Evolutionary conservation across 2,329 filamentous ascomycete genomes (phyloP), one percentile per base, ranked within the genome.

Genomic region (Myotisia sp.): DNA sequence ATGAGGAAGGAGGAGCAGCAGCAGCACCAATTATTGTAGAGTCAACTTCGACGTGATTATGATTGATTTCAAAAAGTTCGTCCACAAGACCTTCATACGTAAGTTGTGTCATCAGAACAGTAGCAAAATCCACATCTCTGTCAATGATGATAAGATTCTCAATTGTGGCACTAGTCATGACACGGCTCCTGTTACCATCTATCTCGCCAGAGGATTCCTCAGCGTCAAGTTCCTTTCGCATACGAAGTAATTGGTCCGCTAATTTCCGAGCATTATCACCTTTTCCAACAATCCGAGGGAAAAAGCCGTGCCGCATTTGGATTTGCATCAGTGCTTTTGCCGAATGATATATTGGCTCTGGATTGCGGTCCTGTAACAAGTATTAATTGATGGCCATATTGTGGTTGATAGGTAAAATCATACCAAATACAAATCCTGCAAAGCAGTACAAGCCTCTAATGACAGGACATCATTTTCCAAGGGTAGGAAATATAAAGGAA

Each of bases 21-120:
- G 76, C 67, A n/a, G 71, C 70, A 7, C 87, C 87, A 6, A 94
- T 75, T 39, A 95, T 74, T 1, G 85, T 85, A 2, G 84, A 83
- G 52, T 95, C 87, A 14, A 95, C 76, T 52, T 95, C 90, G 23
- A 83, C 78, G 53, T 92, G 85, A 50, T 92, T 95, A 51, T 94
- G 80, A 44, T 82, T 74, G 41, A 98, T 92, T 20, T 80, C 78
- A 51, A 92, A 92, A 10, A 90, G 70, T 54, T 98, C 90, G 50
- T 98, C 92, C 35, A 98, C 79, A 17, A 98, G 66, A 3, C 90
- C 90, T 59, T 98, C 87, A 50, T 98, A 98, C 1, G 90, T 98
- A 41, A 98, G 64, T 54, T 98, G 90, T 0, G 87, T 95, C 35
- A 98, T 75, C 10, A 98, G 68, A 0, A 81, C 79, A 1, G 90